Percentiles rank a stretch among this genome's conserved stretches.
phyloP scores from a whole-genome alignment of 2,329 filamentous ascomycete genomes.

The Ascomycota sp. region DNA sequence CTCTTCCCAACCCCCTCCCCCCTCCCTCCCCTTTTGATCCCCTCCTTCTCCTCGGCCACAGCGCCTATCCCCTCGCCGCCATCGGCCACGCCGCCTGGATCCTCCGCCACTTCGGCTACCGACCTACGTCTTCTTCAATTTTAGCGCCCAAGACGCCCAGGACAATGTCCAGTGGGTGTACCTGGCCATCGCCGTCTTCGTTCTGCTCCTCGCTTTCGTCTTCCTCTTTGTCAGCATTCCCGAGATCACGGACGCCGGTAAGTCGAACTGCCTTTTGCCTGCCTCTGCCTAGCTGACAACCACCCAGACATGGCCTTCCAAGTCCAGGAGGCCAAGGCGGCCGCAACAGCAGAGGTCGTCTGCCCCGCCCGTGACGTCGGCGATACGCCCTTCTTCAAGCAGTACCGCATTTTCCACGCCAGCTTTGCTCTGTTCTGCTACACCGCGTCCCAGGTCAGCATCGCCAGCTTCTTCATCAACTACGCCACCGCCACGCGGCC shows the following conservation, averaged over 20 bases:
- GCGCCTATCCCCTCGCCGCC: constrained; percentile 50
- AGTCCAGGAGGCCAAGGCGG: constrained; percentile 31
- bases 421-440: constrained; percentile 64
- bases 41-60: constrained; percentile 6
- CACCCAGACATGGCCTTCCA: constrained; percentile 39
- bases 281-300: neutral
- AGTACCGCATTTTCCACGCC: constrained; percentile 59
- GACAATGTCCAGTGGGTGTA: constrained; percentile 61
- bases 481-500: constrained; percentile 42
- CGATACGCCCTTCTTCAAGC: constrained; percentile 44
- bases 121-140: constrained; percentile 52
- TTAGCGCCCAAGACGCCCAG: constrained; percentile 33
- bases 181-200: constrained; percentile 51
- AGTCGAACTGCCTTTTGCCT: constrained; percentile 1
- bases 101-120: constrained; percentile 44
- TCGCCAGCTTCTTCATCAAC: constrained; percentile 54
- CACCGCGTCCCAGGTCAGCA: constrained; percentile 48
- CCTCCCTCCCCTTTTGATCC: neutral
- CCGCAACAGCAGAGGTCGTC: no score
- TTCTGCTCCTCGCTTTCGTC: constrained; percentile 41
- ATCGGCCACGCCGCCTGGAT: constrained; percentile 42
- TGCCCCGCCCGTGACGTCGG: constrained; percentile 31
- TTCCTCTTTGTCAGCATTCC: constrained; percentile 50
- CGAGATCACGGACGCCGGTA: constrained; percentile 39
- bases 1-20: no score